These are phyloP conservation scores for Toxoplasma gondii DNA, from an alignment of 169 alveolate species.

Conservation along the genomic window DNA sequence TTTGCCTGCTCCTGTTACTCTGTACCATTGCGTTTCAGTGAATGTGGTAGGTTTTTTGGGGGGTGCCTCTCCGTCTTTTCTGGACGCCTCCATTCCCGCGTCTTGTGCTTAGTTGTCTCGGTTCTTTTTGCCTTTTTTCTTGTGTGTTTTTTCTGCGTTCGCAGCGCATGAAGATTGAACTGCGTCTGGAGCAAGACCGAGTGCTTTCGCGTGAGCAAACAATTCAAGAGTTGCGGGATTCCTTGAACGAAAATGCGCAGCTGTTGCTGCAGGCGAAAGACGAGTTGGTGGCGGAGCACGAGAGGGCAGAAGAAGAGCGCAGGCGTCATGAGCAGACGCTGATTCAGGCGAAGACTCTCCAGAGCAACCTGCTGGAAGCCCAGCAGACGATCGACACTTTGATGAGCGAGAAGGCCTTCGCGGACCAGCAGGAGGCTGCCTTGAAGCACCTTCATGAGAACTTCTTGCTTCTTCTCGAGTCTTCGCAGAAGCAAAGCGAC, in stretches of 20 bases:
- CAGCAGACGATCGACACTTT: not conserved
- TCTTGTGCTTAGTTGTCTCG: not conserved
- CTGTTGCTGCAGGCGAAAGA: not conserved
- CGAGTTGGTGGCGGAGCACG: not conserved
- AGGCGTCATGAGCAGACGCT: not conserved
- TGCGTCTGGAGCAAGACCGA: slow-evolving; percentile 25
- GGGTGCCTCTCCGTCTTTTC: too few relatives aligned
- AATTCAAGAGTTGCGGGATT: not conserved
- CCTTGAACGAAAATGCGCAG: not conserved
- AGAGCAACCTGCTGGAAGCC: not conserved
- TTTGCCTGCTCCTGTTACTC: too few relatives aligned
- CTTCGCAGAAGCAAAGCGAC: not conserved
- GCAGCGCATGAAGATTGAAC: slow-evolving; percentile 22
- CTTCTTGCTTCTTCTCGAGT: not conserved
- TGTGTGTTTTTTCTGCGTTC: not conserved
- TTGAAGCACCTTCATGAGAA: not conserved
- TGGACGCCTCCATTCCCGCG: not conserved
- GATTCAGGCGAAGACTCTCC: not conserved
- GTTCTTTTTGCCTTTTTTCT: not conserved
- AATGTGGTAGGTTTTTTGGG: too few relatives aligned
- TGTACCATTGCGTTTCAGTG: too few relatives aligned
- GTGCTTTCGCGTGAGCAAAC: not conserved
- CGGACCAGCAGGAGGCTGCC: not conserved
- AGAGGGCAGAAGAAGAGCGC: not conserved
- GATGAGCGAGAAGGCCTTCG: not conserved